Base-by-base conservation (phyloP, 2,329 filamentous ascomycete species). In the Ceratocystis ficicola region DNA sequence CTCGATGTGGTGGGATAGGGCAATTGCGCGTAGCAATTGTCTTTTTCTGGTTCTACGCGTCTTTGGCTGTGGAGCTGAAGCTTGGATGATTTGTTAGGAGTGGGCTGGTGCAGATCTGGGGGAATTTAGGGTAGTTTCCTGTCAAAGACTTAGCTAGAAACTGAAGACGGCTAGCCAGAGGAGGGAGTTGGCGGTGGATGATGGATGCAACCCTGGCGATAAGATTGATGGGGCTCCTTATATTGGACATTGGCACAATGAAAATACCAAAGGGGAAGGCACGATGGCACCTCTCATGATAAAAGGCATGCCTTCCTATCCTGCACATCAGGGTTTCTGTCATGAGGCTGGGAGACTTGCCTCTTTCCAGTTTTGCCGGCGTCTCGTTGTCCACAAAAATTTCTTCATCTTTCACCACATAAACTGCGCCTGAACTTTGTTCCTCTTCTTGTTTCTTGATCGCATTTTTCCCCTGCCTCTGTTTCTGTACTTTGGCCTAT, bases 381-480 rank as follows among this genome's bases (percentile, higher is more conserved):
- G 17, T 32, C 12, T 36, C 15, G 25, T 5, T 36, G 55, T 59
- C 55, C 28, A 32, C 25, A 36, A 59, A 41, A 32, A 10, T 36
- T 36, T 59, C 8, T 57, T n/a, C 15, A 32, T 30, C 28, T 32
- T 59, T 28, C 48, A 28, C 15, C 3, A 25, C 22, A 10, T 10
- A 25, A 25, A 52, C 20, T 8, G 3, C 10, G 10, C 6, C 12
- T 1, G 20, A 46, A 5, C 41, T 46, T 64, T 64, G 30, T 10
- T 10, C 10, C 46, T 64, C 62, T 20, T 25, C 22, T n/a, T 30
- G 28, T 65, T 20, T 65, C 50, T 64, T 64, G 15, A 55, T 64
- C 32, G 22, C 25, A n/a, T 30, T 59, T 59, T 65, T 36, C 63
- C 15, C 20, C 60, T 55, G 41, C 17, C 30, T 28, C n/a, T 62